These are phyloP conservation scores for Macroventuria anomochaeta DNA, from an alignment of 2,329 filamentous ascomycete genomes.

Conservation along the genomic window DNA sequence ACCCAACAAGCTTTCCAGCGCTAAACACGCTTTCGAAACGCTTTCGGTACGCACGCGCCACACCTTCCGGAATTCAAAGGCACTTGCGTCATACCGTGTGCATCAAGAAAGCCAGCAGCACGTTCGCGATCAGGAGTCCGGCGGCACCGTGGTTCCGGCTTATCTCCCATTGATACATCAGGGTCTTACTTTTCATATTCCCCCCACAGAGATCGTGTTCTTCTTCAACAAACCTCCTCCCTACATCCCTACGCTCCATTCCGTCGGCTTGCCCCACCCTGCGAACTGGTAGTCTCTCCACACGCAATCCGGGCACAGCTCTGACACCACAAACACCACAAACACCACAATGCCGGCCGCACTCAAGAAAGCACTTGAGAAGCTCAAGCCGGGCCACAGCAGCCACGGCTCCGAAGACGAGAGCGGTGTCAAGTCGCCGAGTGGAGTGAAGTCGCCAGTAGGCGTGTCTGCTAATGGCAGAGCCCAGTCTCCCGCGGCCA, in stretches of 20 bases:
- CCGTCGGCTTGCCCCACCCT: conserved; percentile 37
- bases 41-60: conserved; percentile 16
- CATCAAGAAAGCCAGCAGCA: conserved; percentile 15
- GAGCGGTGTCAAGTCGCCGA: conserved; percentile 37
- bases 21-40: conserved; percentile 9
- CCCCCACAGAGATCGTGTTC: conserved; percentile 4
- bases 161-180: conserved; percentile 8
- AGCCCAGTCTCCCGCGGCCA: conserved; percentile 29
- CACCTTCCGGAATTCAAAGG: conserved; percentile 13
- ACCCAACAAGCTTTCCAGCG: conserved; percentile 16
- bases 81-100: conserved; percentile 20
- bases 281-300: conserved; percentile 37
- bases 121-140: conserved; percentile 9
- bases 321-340: conserved; percentile 25
- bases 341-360: conserved; percentile 37
- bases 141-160: conserved; percentile 8
- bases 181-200: conserved; percentile 3
- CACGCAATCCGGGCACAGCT: conserved; percentile 35
- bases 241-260: conserved; percentile 8
- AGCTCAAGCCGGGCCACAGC: conserved; percentile 49
- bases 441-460: conserved; percentile 30
- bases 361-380: conserved; percentile 55
- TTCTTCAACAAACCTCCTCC: not conserved
- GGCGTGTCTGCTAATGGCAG: conserved; percentile 32
- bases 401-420: conserved; percentile 47